These are phyloP conservation scores for Microsporum audouinii DNA, from an alignment of 2,329 filamentous ascomycete genomes.

Conservation along the genomic window DNA sequence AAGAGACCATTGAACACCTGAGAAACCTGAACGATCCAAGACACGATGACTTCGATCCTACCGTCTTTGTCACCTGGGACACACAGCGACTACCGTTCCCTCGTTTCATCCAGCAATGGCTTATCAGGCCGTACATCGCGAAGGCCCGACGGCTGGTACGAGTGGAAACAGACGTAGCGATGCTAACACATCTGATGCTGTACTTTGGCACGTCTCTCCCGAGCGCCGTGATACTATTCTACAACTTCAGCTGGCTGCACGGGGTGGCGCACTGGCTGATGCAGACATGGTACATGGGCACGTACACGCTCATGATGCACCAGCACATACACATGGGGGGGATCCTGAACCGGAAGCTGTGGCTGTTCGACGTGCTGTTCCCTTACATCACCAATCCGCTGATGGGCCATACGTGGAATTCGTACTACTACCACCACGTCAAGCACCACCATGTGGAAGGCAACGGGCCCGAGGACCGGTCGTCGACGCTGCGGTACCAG, in stretches of 20 bases:
- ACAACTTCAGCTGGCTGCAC: conserved; percentile 56
- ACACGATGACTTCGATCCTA: conserved; percentile 42
- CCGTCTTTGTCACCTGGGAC: conserved; percentile 45
- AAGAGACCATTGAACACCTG: conserved; percentile 33
- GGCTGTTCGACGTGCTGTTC: conserved; percentile 51
- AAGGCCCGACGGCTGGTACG: conserved; percentile 49
- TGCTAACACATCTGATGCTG: conserved; percentile 63
- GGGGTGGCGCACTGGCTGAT: conserved; percentile 54
- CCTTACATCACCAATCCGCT: conserved; percentile 65
- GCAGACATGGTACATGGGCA: conserved; percentile 57
- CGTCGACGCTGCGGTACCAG: conserved; percentile 65
- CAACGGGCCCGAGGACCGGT: conserved; percentile 65
- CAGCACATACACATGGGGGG: conserved; percentile 73
- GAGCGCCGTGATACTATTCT: conserved; percentile 54
- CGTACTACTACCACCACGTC: conserved; percentile 75
- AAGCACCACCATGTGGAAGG: conserved; percentile 77
- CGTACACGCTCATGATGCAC: conserved; percentile 72
- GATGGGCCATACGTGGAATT: conserved; percentile 77
- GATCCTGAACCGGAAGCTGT: conserved; percentile 46
- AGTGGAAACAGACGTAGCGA: conserved; percentile 60
- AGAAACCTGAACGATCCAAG: conserved; percentile 41
- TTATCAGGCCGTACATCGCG: conserved; percentile 50
- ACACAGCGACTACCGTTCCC: conserved; percentile 34
- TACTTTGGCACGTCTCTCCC: conserved; percentile 61
- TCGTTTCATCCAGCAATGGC: conserved; percentile 34